Evolutionary conservation across 2,329 filamentous ascomycete species (phyloP), one percentile per base, ranked within the genome.

Genomic region (Onygenales sp.): DNA sequence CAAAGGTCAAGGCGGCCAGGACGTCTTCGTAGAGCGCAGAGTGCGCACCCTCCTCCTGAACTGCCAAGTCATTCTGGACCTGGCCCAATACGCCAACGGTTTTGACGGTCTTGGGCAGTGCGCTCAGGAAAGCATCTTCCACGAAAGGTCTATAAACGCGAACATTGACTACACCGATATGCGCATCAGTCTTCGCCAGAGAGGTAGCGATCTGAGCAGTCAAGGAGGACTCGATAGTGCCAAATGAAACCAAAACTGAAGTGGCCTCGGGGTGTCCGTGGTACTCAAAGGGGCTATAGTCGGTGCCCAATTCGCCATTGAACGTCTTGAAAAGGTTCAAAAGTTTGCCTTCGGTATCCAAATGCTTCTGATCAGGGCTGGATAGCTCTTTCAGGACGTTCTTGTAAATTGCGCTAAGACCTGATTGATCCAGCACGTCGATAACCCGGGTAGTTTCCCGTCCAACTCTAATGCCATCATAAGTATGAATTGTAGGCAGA

Each of bases 1-100:
- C 85, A 70, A 97, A 95, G 39, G 87, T 83, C 51, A 95, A 77
- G 17, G 92, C 81, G 7, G 91, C 87, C 52, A 97, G 76, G 4
- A 97, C 89, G 69, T 98, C 93, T n/a, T 85, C 84, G 70, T 92
- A 96, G 2, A 98, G 81, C 14, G 81, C 81, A n/a, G 93, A 97
- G 68, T 88, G 87, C 50, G 87, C 74, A 13, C 85, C 85, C 52
- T 80, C 71, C 66, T 97, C 92, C 42, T 82, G 76, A 6, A 93
- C 87, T 55, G 84, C 83, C 55, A 81, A 75, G 58, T 87, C 80
- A 60, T 87, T 84, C 57, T 78, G 72, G 60, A 98, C 92, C 69
- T 98, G 93, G 52, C 93, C 93, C 5, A 98, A 81, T 17, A 97
- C 89, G 39, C 86, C 85, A 59, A 98, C 79, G 57, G 80, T 86